A percentile compares a stretch with the other conserved stretches of the same genome.
Evolutionary conservation across 2,329 filamentous ascomycete species (phyloP).

Genomic region (Pseudopithomyces chartarum): DNA sequence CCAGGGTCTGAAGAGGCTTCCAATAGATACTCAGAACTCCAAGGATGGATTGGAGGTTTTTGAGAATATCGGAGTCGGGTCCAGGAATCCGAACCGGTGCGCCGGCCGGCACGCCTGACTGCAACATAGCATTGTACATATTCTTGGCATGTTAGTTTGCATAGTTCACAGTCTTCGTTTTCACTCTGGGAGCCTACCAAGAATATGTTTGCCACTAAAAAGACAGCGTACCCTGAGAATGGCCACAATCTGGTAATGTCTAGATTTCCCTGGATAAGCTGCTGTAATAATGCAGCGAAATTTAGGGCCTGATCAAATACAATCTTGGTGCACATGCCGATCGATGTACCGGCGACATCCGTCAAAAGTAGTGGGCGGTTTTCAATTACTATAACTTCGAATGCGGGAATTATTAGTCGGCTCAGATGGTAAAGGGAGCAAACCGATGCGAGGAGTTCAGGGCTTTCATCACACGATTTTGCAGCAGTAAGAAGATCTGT

Average conservation of each 20-base stretch:
- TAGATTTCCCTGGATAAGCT: not conserved
- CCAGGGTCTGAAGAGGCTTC: not conserved
- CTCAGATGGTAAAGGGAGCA: not conserved
- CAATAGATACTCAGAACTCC: not conserved
- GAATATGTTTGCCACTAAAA: not conserved
- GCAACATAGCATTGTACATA: not conserved
- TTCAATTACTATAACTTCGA: not conserved
- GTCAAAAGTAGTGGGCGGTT: not conserved
- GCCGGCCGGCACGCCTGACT: no score
- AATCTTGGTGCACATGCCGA: not conserved
- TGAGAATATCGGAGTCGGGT: not conserved
- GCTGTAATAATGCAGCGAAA: not conserved
- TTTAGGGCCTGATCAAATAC: not conserved
- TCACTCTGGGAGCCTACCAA: not conserved
- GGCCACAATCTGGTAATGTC: slow-evolving; percentile 2
- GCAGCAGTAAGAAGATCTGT: not conserved
- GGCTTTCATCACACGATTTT: not conserved
- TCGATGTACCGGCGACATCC: not conserved
- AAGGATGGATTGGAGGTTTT: not conserved
- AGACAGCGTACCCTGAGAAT: not conserved
- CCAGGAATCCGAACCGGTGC: not conserved
- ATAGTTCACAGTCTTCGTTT: no score
- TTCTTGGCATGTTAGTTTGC: not conserved
- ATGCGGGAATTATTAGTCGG: not conserved
- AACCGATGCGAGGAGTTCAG: not conserved